These are phyloP conservation scores for Immersiporthe knoxdaviesiana DNA, from an alignment of 2,329 filamentous ascomycete genomes.

Conservation along the genomic window DNA sequence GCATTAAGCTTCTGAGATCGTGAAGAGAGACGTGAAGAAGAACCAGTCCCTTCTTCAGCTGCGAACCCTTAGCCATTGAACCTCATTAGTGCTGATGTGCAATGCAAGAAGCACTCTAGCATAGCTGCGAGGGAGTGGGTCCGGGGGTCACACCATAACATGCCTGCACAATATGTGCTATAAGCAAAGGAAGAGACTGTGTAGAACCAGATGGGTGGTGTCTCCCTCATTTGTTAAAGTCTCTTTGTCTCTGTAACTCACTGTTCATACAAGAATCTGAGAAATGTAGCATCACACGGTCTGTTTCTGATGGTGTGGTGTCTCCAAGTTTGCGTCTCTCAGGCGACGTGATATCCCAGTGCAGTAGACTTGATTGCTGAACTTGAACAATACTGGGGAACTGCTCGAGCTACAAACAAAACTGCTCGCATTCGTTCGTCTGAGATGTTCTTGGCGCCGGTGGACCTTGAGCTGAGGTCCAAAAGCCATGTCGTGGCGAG, in stretches of 20 bases:
- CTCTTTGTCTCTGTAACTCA: background rate
- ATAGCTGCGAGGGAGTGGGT: background rate
- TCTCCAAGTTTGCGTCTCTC: slow-evolving; percentile 9
- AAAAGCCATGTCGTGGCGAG: background rate
- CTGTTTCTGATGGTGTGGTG: background rate
- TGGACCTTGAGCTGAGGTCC: background rate
- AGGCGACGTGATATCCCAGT: background rate
- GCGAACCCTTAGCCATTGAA: background rate
- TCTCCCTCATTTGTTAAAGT: background rate
- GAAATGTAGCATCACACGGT: background rate
- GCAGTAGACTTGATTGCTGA: no score
- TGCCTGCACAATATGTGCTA: background rate
- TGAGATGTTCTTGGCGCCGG: background rate
- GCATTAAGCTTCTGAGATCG: background rate
- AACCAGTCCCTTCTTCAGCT: background rate
- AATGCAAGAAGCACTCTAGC: no score
- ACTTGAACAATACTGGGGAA: background rate
- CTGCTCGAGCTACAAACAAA: background rate
- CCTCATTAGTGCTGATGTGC: background rate
- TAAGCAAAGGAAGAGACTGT: background rate
- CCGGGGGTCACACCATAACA: background rate
- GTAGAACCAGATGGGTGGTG: background rate
- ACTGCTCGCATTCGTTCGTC: background rate
- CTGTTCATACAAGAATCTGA: no score
- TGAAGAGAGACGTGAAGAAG: background rate